phyloP scores from a whole-genome alignment of 106 monocot genomes.

The Apostasia shenzhenica region DNA sequence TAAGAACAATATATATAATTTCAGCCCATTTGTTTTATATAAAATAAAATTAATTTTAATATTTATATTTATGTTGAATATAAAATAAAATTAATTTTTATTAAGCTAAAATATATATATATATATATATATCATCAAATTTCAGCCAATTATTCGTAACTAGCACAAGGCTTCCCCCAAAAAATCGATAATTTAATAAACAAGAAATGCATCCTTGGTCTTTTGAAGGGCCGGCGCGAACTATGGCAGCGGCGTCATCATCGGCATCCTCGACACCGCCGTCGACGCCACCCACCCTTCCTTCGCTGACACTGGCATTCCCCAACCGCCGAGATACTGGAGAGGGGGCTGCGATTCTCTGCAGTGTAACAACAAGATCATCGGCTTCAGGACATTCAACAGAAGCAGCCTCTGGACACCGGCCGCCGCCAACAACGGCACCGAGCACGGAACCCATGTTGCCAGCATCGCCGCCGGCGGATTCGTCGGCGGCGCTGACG shows the following conservation, averaged over 20 bases:
- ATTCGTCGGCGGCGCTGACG: constrained; percentile 18
- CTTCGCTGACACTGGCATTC: constrained; percentile 31
- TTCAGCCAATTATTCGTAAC: no score
- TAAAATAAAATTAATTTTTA: background rate
- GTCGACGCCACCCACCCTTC: constrained; percentile 24
- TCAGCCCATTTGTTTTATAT: no score
- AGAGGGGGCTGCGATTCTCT: constrained; percentile 19
- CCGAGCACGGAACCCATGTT: constrained; percentile 34
- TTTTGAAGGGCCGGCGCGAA: constrained; percentile 1
- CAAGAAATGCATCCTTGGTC: no score
- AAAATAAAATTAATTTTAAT: no score
- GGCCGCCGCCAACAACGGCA: background rate
- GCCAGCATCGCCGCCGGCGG: constrained; percentile 35
- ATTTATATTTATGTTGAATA: no score
- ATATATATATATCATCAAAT: no score
- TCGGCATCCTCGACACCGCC: constrained; percentile 48
- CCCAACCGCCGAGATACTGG: constrained; percentile 34
- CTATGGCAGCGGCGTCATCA: constrained; percentile 44
- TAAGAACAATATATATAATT: no score
- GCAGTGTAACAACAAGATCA: constrained; percentile 34
- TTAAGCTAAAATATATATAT: background rate
- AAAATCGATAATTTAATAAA: no score
- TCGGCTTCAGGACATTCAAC: constrained; percentile 11
- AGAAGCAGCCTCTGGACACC: background rate
- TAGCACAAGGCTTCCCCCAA: no score